Percentiles rank a stretch among this genome's conserved stretches.
These are phyloP conservation scores for Mucor indicus DNA, from an alignment of 371 early-diverging fungal species.

Conservation along the genomic window DNA sequence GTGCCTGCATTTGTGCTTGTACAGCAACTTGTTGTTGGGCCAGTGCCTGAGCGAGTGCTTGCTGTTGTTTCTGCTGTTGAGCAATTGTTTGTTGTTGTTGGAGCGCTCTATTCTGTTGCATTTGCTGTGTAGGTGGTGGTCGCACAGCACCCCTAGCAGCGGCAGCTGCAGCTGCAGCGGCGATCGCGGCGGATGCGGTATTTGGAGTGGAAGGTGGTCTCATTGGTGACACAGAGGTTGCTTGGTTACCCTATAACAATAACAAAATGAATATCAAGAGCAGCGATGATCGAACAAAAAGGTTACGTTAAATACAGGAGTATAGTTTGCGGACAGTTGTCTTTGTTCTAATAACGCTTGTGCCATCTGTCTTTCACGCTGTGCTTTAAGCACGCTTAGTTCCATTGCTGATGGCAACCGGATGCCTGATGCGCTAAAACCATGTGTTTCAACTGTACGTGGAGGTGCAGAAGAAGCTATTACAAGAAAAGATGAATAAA, in stretches of 20 bases:
- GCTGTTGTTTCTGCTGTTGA: conserved; percentile 20
- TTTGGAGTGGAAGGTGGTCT: no score
- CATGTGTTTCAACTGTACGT: conserved; percentile 44
- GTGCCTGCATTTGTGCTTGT: conserved; percentile 5
- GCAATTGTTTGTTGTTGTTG: conserved; percentile 1
- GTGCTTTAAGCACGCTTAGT: conserved; percentile 66
- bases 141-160: conserved; percentile 4
- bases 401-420: conserved; percentile 69
- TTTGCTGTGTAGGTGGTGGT: conserved; percentile 26
- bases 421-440: conserved; percentile 43
- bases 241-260: no score
- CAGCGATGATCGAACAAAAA: no score
- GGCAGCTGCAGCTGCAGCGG: conserved; percentile 38
- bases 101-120: conserved; percentile 12
- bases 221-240: no score
- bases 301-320: conserved; percentile 2
- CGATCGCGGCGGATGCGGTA: conserved; percentile 24
- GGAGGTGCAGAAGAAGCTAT: conserved; percentile 36
- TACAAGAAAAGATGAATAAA: background rate
- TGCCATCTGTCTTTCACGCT: conserved; percentile 68
- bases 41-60: conserved; percentile 28
- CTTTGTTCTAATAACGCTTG: conserved; percentile 70
- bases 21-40: conserved; percentile 26
- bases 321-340: conserved; percentile 49
- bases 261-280: no score